These are phyloP conservation scores for Nyctanthes arbortristis DNA, from an alignment of 257 asterid genomes.

Conservation along the genomic window DNA sequence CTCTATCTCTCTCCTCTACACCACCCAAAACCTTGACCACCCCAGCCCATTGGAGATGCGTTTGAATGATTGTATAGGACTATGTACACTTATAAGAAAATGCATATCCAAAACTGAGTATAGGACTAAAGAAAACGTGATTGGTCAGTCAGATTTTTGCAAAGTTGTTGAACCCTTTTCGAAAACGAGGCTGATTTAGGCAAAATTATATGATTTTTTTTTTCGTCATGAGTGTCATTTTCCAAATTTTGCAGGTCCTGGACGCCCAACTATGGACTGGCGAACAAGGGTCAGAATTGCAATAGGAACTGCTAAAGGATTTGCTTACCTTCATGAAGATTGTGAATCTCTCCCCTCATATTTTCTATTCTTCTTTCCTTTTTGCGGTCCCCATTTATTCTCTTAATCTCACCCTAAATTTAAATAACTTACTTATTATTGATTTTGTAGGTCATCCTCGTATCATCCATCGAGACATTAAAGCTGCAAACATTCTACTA, in stretches of 20 bases:
- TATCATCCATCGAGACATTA: slow-evolving; percentile 36
- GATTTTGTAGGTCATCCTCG: slow-evolving; percentile 31
- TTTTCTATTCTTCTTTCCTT: not conserved
- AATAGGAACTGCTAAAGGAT: slow-evolving; percentile 61
- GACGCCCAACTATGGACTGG: slow-evolving; percentile 43
- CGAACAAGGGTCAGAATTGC: slow-evolving; percentile 53
- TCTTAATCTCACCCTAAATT: not conserved
- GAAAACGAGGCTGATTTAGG: no score
- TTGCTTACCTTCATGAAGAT: slow-evolving; percentile 74
- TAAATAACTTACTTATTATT: not conserved
- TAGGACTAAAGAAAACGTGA: no score
- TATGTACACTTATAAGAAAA: not conserved
- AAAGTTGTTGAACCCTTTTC: no score
- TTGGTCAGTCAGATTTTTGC: no score
- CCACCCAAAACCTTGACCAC: no score
- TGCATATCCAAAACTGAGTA: no score
- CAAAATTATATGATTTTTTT: no score
- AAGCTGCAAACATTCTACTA: slow-evolving; percentile 34
- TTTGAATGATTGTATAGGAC: not conserved
- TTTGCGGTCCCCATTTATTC: not conserved
- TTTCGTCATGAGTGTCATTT: not conserved
- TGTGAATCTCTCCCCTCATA: slow-evolving; percentile 27
- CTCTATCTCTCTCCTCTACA: no score
- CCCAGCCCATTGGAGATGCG: no score
- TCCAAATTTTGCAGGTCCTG: slow-evolving; percentile 33